Evolutionary conservation across 73 alveolate species (phyloP), one percentile per base, ranked within the genome.

Genomic region (Symbiodinium natans): DNA sequence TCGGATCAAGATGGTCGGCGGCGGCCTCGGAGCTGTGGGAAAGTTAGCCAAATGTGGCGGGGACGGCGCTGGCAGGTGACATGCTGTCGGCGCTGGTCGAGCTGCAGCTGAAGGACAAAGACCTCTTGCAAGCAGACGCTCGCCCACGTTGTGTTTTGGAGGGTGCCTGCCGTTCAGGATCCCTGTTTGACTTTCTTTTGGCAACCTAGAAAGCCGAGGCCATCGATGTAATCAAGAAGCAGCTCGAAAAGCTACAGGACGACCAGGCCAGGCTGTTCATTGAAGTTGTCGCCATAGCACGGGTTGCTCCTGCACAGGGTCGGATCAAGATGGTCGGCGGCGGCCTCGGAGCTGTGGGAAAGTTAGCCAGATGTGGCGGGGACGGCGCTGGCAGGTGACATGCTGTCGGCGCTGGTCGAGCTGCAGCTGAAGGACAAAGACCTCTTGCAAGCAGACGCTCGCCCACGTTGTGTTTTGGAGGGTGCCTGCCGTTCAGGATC

Each of bases 21-120:
- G 80, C 80, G 80, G 80, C 80, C 80, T 63, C 36, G 80, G 80
- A 63, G 80, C 80, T 63, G 80, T 63, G 80, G 63, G 31, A 63
- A 63, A n/a, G 80, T 27, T 17, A 63, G 80, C 80, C 80, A 63
- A 34, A 63, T 63, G 80, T 63, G 80, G 80, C 31, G 80, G 80
- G 80, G 80, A 63, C 80, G 80, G 80, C 36, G 80, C 80, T 63
- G 80, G 80, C 80, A 63, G 80, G 80, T 63, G 80, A 21, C 80
- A 63, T 63, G 80, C 80, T 63, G 80, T 63, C 80, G 80, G 80
- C 80, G 80, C 80, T 63, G 31, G 80, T 63, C 34, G 31, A 63
- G 31, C 36, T 63, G 80, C n/a, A n/a, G n/a, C n/a, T n/a, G n/a
- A n/a, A n/a, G n/a, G n/a, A n/a, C n/a, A n/a, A n/a, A n/a, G n/a